These are phyloP conservation scores for Crithidia bombi DNA, from an alignment of 208 protist genomes.

Conservation along the genomic window DNA sequence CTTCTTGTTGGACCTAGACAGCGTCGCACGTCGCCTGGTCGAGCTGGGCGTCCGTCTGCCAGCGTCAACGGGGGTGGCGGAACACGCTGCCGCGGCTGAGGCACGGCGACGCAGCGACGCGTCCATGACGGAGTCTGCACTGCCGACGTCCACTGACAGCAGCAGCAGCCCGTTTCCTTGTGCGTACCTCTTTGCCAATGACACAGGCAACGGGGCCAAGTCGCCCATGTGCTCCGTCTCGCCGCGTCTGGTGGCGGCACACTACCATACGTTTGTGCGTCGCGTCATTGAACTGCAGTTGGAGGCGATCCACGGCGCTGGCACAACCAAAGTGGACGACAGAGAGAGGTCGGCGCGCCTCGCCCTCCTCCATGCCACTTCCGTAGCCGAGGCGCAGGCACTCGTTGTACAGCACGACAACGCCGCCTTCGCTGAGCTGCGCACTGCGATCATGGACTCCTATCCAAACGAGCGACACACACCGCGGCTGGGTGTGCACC, in stretches of 20 bases:
- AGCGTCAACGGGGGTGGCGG: conserved; percentile 4
- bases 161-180: neutral
- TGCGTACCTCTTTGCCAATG: neutral
- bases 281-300: conserved; percentile 30
- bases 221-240: conserved; percentile 21
- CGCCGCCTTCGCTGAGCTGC: conserved; percentile 30
- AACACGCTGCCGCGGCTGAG: neutral
- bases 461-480: conserved; percentile 25
- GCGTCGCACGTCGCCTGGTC: conserved; percentile 38
- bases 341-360: conserved; percentile 12
- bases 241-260: conserved; percentile 24
- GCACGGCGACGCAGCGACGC: neutral
- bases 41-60: conserved; percentile 35
- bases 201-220: neutral
- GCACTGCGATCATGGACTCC: conserved; percentile 23
- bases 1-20: conserved; percentile 43
- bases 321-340: neutral
- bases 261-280: conserved; percentile 36
- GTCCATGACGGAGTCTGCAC: neutral
- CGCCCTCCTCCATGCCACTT: conserved; percentile 9
- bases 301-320: conserved; percentile 10
- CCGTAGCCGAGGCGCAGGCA: conserved; percentile 5
- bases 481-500: conserved; percentile 33
- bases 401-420: conserved; percentile 21
- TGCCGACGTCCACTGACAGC: neutral